Percentiles rank a stretch among this genome's conserved stretches.
Evolutionary conservation across 148 eudicot species (phyloP).

Genomic region (Fagopyrum tataricum): DNA sequence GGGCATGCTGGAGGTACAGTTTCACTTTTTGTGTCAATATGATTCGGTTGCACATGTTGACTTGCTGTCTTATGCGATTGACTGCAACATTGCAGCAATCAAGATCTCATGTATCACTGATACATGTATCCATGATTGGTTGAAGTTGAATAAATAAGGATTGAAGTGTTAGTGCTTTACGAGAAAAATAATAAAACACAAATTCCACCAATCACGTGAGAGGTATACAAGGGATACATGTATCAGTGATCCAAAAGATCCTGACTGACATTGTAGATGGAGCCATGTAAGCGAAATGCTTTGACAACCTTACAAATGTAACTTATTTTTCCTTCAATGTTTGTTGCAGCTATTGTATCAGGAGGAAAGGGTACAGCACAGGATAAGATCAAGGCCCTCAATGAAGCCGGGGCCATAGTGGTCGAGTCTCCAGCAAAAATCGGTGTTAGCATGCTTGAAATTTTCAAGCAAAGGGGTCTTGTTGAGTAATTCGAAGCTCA

Average conservation of each 20-base stretch:
- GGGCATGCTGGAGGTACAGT: conserved; percentile 97
- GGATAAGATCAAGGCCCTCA: conserved; percentile 84
- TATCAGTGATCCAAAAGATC: too few relatives aligned
- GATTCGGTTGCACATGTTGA: background rate
- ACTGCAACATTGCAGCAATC: too few relatives aligned
- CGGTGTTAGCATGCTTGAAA: conserved; percentile 78
- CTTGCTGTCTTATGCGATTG: background rate
- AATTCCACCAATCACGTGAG: too few relatives aligned
- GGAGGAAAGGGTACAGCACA: conserved; percentile 99
- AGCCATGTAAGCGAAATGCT: background rate
- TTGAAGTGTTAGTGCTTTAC: too few relatives aligned
- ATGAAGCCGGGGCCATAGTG: conserved; percentile 84
- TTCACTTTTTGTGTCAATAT: background rate
- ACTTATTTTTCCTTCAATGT: background rate
- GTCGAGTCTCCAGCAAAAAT: conserved; percentile 97
- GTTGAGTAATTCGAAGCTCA: conserved; percentile 22
- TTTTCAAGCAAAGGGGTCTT: conserved; percentile 89
- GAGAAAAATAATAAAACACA: too few relatives aligned
- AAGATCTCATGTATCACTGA: too few relatives aligned
- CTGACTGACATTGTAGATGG: too few relatives aligned
- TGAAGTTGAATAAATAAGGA: too few relatives aligned
- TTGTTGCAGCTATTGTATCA: conserved; percentile 82
- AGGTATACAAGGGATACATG: too few relatives aligned
- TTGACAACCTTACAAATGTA: background rate
- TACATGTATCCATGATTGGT: too few relatives aligned